These are phyloP conservation scores for Arthrobotrys entomopaga DNA, from an alignment of 2,329 filamentous ascomycete genomes.

Conservation along the genomic window DNA sequence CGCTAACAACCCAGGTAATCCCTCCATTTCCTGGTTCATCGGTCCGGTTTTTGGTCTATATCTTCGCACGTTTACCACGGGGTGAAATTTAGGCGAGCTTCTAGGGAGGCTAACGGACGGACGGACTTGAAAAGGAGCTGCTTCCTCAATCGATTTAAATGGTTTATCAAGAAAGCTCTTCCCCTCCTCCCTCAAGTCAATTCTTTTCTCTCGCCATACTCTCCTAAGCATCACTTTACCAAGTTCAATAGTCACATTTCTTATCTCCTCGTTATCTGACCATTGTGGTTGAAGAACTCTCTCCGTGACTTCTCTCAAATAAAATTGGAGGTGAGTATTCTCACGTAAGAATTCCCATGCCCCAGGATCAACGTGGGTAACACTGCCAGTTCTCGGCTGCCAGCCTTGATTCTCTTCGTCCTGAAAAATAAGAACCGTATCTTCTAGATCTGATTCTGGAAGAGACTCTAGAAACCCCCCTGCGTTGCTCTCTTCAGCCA, in stretches of 20 bases:
- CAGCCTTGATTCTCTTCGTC: slow-evolving; percentile 5
- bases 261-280: background rate
- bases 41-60: too few species aligned
- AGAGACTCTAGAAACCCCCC: slow-evolving; percentile 7
- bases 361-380: slow-evolving; percentile 19
- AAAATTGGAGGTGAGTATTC: background rate
- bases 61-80: too few species aligned
- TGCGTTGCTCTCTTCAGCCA: background rate
- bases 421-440: slow-evolving; percentile 3
- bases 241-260: background rate
- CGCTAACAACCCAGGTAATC: too few species aligned
- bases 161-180: background rate
- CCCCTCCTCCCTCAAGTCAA: too few species aligned
- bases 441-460: background rate
- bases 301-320: slow-evolving; percentile 17
- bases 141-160: slow-evolving; percentile 1
- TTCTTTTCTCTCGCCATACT: background rate
- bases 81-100: too few species aligned
- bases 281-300: slow-evolving; percentile 12
- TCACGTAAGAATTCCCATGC: background rate
- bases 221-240: background rate
- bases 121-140: too few species aligned
- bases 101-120: too few species aligned
- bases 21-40: too few species aligned
- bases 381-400: slow-evolving; percentile 2